phyloP scores from a whole-genome alignment of 768 basidiomycete species.

The Psilocybe sp. region DNA sequence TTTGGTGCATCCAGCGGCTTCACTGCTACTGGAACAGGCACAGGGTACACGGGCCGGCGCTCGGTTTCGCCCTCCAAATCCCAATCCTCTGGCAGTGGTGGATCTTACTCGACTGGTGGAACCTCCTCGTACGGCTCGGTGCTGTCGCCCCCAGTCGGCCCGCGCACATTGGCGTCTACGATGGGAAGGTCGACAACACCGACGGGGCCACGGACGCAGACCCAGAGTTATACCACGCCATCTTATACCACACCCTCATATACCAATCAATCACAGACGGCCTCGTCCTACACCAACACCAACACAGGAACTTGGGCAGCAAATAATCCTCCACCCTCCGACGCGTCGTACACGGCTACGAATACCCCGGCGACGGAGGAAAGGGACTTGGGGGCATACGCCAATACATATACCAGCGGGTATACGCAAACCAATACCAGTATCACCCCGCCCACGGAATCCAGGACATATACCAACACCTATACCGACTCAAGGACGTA shows the following conservation, averaged over 20 bases:
- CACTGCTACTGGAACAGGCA: slow-evolving; percentile 28
- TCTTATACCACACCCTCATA: slow-evolving; percentile 27
- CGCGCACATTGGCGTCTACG: slow-evolving; percentile 37
- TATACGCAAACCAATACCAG: slow-evolving; percentile 19
- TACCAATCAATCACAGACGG: slow-evolving; percentile 40
- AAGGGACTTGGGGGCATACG: slow-evolving; percentile 33
- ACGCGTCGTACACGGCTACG: slow-evolving; percentile 19
- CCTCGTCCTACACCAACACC: slow-evolving; percentile 14
- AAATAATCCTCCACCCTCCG: slow-evolving; percentile 14
- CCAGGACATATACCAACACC: slow-evolving; percentile 21
- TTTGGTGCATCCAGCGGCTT: slow-evolving; percentile 24
- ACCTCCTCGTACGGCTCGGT: neutral
- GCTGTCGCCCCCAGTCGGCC: slow-evolving; percentile 42
- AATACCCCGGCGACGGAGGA: slow-evolving; percentile 20
- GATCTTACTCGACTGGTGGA: too few relatives aligned
- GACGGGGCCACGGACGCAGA: slow-evolving; percentile 21
- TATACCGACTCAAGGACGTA: slow-evolving; percentile 9
- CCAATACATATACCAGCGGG: slow-evolving; percentile 15
- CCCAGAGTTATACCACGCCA: slow-evolving; percentile 29
- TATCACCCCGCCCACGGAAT: slow-evolving; percentile 23
- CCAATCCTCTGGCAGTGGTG: slow-evolving; percentile 28
- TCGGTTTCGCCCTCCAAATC: slow-evolving; percentile 48
- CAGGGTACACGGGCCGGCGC: slow-evolving; percentile 36
- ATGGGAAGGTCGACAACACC: slow-evolving; percentile 30
- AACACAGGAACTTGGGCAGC: slow-evolving; percentile 24